Evolutionary conservation across 2,329 filamentous ascomycete species (phyloP), one percentile per base, ranked within the genome.

Genomic region (Ambrosiella xylebori): DNA sequence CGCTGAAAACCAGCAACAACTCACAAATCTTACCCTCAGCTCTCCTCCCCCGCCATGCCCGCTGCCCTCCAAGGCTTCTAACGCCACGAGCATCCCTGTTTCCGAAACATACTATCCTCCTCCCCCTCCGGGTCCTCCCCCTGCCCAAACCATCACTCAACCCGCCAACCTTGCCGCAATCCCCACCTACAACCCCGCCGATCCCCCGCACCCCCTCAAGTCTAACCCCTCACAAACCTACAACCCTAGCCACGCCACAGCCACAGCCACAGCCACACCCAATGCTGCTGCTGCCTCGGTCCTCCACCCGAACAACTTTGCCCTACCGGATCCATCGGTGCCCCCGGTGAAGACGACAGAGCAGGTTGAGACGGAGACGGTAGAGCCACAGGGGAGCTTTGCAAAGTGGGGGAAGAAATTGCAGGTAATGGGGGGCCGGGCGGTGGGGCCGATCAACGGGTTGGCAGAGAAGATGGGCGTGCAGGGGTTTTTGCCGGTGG

Each of bases 401-500:
- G 47, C 51, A 35, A 58, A 52, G 40, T 62, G 59, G 61, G 57
- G 55, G 19, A 59, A 57, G 53, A 58, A 59, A 27, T 41, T 62
- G 53, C 61, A 62, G n/a, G 51, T 54, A 49, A 54, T 61, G 35
- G 61, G 61, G 12, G 57, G 47, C 6, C 59, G 61, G 58, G 61
- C 61, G 3, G 61, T 59, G 5, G 12, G 44, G 57, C 88, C 88
- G 2, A 82, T 95, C 66, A 95, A 95, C 67, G 81, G 77, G 61
- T 69, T 95, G 19, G 87, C 84, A 13, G 88, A 94, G 70, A 88
- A 85, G 70, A 74, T 95, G 41, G 88, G 88, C n/a, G 71, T 71
- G 53, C 88, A 95, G 69, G 85, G 86, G 19, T 95, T 95, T 70
- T 85, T 90, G 78, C 89, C 89, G 1, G 87, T 85, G 57, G 84